Evolutionary conservation across 306 rosid genomes (phyloP), one percentile per base, ranked within the genome.

Genomic region (Erythrophleum fordii): DNA sequence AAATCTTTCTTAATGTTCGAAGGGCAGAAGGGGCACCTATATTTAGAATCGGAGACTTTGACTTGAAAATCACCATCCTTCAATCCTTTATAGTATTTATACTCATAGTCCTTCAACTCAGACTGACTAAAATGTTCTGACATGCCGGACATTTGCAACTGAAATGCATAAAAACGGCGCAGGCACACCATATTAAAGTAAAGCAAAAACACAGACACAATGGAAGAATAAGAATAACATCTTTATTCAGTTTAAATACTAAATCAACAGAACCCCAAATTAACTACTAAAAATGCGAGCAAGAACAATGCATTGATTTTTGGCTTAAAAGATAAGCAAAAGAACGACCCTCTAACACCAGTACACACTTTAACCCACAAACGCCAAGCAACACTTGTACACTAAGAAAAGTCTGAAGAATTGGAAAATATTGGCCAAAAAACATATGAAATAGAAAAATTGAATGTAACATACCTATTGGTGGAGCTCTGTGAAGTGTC

Each of bases 1-100:
- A 82, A 85, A 45, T 83, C 85, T 12, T 49, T 61, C 60, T 86
- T 83, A 26, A 82, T 49, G n/a, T 62, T 75, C 16, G 34, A 25
- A 23, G 25, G 64, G 74, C 96, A 94, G 80, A 82, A 94, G 22
- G 98, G 98, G 77, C 97, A 92, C 68, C 67, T 73, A 62, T 87
- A 95, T 11, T 55, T 75, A 25, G 93, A 85, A 81, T 69, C 34
- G 23, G 91, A 84, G 74, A 53, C 42, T 75, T 81, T 80, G 12
- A 92, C 49, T 51, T 59, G 77, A 35, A 44, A 31, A 22, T 31
- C 44, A 25, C 85, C 91, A 20, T 25, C 73, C 88, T 86, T 93
- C 72, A 91, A 48, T 46, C 89, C 84, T 3, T 51, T 31, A 49
- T 88, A 91, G 69, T 87, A 90, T 3, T n/a, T 67, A 8, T 75